Evolutionary conservation across 306 rosid species (phyloP).

Genomic region (Luffa aegyptiaca): DNA sequence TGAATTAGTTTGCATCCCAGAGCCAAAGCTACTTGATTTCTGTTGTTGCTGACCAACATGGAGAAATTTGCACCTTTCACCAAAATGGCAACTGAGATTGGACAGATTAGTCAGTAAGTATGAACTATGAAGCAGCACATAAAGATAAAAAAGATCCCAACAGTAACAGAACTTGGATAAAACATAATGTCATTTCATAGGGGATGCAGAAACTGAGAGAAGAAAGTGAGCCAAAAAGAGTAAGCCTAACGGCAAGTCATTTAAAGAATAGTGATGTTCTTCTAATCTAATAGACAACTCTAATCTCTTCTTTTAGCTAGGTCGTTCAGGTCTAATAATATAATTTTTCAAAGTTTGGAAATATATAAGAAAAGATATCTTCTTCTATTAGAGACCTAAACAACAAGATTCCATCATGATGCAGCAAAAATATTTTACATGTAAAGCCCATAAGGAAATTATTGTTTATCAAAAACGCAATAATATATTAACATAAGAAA

Average conservation of each 20-base stretch:
- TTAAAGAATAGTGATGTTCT: not conserved
- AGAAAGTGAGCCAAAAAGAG: not conserved
- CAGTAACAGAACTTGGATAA: not conserved
- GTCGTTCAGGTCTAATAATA: not conserved
- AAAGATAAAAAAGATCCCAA: not conserved
- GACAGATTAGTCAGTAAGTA: not conserved
- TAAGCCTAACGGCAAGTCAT: not conserved
- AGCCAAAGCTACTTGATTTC: conserved; percentile 37
- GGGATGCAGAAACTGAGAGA: not conserved
- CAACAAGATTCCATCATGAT: not conserved
- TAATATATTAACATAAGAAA: not conserved
- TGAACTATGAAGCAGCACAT: not conserved
- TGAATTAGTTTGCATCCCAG: conserved; percentile 29
- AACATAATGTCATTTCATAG: not conserved
- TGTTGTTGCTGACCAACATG: conserved; percentile 48
- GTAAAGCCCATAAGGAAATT: not conserved
- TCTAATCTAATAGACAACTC: not conserved
- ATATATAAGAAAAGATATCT: not conserved
- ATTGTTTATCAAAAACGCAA: not conserved
- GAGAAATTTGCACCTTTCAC: conserved; percentile 54
- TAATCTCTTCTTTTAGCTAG: not conserved
- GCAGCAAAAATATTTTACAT: not conserved
- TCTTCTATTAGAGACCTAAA: not conserved
- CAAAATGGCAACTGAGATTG: conserved; percentile 57
- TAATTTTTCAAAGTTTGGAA: not conserved